phyloP scores from a whole-genome alignment of 1,284 basidiomycete genomes.

The Mycena sp. region DNA sequence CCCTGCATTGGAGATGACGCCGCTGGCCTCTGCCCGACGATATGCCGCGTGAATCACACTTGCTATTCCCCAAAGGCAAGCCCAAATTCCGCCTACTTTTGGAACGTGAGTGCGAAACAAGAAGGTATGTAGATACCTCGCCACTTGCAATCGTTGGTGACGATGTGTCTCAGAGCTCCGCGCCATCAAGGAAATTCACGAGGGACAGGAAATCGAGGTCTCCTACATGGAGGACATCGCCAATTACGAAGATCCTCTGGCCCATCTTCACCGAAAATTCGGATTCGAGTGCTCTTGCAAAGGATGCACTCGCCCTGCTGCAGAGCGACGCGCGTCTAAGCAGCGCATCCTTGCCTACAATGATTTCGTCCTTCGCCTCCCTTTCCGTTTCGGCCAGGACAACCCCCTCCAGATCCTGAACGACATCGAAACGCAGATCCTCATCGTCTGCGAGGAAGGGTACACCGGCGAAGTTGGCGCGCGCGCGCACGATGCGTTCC shows the following conservation, averaged over 20 bases:
- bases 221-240: constrained; percentile 4
- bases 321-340: background rate
- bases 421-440: constrained; percentile 5
- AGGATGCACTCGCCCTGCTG: constrained; percentile 12
- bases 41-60: constrained; percentile 18
- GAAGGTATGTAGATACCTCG: background rate
- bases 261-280: background rate
- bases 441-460: constrained; percentile 15
- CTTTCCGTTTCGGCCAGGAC: background rate
- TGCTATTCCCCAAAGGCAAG: constrained; percentile 8
- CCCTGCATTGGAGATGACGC: constrained; percentile 12
- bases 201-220: constrained; percentile 21
- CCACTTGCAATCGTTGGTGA: background rate
- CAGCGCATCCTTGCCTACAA: constrained; percentile 16
- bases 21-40: background rate
- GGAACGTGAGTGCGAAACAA: constrained; percentile 1
- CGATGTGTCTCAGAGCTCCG: constrained; percentile 1
- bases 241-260: background rate
- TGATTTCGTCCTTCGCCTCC: background rate
- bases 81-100: constrained; percentile 14
- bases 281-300: constrained; percentile 9
- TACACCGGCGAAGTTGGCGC: background rate
- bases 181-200: constrained; percentile 13
- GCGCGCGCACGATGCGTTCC: constrained; percentile 15
- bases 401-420: constrained; percentile 5